These are phyloP conservation scores for Wolfiporia cocos DNA, from an alignment of 1,284 basidiomycete species.

Conservation along the genomic window DNA sequence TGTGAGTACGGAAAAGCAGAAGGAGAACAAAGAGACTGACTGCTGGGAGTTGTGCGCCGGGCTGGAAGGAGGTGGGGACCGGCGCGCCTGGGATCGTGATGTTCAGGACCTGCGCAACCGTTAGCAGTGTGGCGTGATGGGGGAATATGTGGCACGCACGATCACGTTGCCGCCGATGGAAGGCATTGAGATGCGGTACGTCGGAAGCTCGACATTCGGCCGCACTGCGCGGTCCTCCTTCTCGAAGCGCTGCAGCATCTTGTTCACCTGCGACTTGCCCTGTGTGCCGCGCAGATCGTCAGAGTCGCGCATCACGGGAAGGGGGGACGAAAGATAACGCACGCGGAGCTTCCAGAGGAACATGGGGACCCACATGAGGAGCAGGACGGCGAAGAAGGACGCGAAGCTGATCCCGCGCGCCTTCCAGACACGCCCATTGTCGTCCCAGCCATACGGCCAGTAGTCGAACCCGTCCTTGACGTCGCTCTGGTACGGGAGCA, in stretches of 20 bases:
- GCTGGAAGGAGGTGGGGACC: conserved; percentile 35
- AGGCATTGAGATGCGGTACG: conserved; percentile 40
- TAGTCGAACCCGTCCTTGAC: conserved; percentile 10
- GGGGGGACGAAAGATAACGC: conserved; percentile 11
- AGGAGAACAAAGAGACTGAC: conserved; percentile 22
- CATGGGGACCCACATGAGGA: conserved; percentile 39
- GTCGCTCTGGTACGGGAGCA: conserved; percentile 17
- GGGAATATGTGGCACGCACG: conserved; percentile 26
- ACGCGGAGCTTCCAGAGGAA: conserved; percentile 44
- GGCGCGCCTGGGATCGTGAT: conserved; percentile 33
- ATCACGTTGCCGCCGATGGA: conserved; percentile 33
- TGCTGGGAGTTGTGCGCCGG: conserved; percentile 38
- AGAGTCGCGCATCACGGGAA: background rate
- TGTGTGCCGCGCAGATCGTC: conserved; percentile 13
- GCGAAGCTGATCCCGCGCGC: conserved; percentile 34
- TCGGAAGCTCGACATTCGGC: conserved; percentile 27
- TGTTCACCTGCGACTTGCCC: conserved; percentile 39
- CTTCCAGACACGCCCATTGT: conserved; percentile 24
- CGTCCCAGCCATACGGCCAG: conserved; percentile 11
- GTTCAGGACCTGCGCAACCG: conserved; percentile 30
- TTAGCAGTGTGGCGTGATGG: background rate
- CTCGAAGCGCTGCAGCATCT: conserved; percentile 37
- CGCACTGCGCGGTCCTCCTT: conserved; percentile 32
- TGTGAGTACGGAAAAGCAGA: background rate
- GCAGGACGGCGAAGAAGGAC: conserved; percentile 31